Conservation (phyloP, 1,284 basidiomycete species). For the Tetrapyrgos nigripes region DNA sequence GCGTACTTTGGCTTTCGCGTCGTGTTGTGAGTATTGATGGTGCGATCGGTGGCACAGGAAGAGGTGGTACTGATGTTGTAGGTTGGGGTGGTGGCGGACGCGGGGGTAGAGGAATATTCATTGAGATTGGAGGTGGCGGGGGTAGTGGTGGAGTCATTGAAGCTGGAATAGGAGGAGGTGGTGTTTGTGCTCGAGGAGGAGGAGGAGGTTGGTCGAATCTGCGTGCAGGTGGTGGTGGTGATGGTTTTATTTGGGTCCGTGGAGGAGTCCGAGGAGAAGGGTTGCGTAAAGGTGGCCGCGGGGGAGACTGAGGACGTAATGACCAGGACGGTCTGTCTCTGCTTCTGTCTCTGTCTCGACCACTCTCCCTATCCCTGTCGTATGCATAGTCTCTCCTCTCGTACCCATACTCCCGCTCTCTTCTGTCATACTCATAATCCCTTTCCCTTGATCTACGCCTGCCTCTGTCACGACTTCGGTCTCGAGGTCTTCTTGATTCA, state of each 20-base stretch:
- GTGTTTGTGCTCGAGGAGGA: not conserved
- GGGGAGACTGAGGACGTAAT: too few relatives aligned
- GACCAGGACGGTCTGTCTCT: too few relatives aligned
- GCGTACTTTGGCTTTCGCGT: not conserved
- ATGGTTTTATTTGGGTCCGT: too few relatives aligned
- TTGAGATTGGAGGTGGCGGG: constrained; percentile 11
- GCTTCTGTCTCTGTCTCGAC: not conserved
- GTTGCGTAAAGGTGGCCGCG: too few relatives aligned
- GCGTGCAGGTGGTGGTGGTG: not conserved
- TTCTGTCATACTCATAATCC: too few relatives aligned
- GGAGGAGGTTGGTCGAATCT: not conserved
- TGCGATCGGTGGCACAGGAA: constrained; percentile 20
- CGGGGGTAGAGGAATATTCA: constrained; percentile 7
- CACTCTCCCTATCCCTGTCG: not conserved
- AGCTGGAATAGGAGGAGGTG: not conserved
- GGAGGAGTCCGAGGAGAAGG: too few relatives aligned
- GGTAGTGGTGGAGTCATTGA: constrained; percentile 18
- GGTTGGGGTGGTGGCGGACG: not conserved
- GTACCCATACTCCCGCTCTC: too few relatives aligned
- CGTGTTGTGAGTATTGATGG: not conserved
- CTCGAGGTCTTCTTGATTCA: too few relatives aligned
- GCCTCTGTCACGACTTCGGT: too few relatives aligned
- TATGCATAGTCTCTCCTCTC: too few relatives aligned
- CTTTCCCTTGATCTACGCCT: too few relatives aligned
- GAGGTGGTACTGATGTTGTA: constrained; percentile 11